Percentiles rank a stretch among this genome's conserved stretches.
Evolutionary conservation across 768 basidiomycete species (phyloP).

Genomic region (Rhodotorula babjevae): DNA sequence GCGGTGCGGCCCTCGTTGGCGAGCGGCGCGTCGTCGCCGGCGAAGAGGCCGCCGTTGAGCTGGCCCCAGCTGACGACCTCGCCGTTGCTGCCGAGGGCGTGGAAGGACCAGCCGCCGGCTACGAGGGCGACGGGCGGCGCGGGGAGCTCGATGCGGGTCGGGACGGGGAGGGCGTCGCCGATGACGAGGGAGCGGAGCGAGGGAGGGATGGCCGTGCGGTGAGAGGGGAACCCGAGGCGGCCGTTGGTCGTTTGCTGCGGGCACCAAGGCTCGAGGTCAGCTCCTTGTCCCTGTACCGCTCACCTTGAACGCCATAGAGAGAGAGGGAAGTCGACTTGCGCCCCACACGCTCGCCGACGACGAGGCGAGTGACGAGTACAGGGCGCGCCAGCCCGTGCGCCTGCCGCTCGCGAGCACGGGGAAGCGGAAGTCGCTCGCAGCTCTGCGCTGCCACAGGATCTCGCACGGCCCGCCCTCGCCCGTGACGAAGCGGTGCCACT

Average conservation of each 20-base stretch:
- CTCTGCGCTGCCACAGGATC: slow-evolving; percentile 69
- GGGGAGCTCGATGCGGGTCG: slow-evolving; percentile 60
- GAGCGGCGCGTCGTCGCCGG: slow-evolving; percentile 13
- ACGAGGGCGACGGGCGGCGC: slow-evolving; percentile 65
- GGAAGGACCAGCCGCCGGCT: slow-evolving; percentile 85
- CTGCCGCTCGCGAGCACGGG: slow-evolving; percentile 66
- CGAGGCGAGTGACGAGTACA: slow-evolving; percentile 61
- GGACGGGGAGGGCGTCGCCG: slow-evolving; percentile 58
- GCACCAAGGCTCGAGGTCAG: too few relatives aligned
- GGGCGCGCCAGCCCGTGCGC: slow-evolving; percentile 69
- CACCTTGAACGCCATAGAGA: too few relatives aligned
- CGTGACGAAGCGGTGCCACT: slow-evolving; percentile 52
- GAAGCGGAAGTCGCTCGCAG: slow-evolving; percentile 72
- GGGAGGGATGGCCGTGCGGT: slow-evolving; percentile 48
- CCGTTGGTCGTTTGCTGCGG: slow-evolving; percentile 54
- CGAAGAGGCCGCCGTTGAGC: slow-evolving; percentile 28
- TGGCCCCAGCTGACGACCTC: slow-evolving; percentile 68
- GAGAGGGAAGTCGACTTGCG: not conserved
- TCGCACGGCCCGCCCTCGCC: slow-evolving; percentile 57
- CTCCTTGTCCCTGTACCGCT: too few relatives aligned
- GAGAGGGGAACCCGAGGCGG: slow-evolving; percentile 58
- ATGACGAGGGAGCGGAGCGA: slow-evolving; percentile 34
- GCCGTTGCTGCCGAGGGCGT: slow-evolving; percentile 73
- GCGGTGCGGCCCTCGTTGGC: slow-evolving; percentile 16
- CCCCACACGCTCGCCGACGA: slow-evolving; percentile 44